Evolutionary conservation across 139 green algal species (phyloP), one percentile per base, ranked within the genome.

Genomic region (Volvox africanus): DNA sequence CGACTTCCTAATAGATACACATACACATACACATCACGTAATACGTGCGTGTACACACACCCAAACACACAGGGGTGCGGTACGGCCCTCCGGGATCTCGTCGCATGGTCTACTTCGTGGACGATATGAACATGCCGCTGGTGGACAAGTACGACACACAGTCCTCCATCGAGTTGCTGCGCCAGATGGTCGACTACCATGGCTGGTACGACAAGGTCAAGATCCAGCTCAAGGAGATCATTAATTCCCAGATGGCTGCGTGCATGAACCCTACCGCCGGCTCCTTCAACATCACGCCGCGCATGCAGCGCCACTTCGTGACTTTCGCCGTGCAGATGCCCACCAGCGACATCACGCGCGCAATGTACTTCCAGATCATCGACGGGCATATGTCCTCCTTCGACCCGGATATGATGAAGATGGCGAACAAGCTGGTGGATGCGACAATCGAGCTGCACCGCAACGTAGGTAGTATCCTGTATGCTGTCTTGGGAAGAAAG

Each of bases 191-290:
- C 68, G 96, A 96, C 89, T 99, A 96, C 95, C 96, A 96, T 80
- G 96, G 98, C 93, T 98, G 96, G 96, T 99, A 97, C 82, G 97
- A 99, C 94, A 94, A 96, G 65, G 36, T 77, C 79, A 99, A 99
- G 95, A 96, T 99, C 61, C 97, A 96, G 16, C 97, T 95, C 92
- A 99, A 98, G 96, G 98, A 98, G 94, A 97, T 99, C 92, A 95
- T 96, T 91, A 97, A 97, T 94, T 97, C 96, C 36, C 94, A 97
- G 92, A 96, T 95, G 92, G 94, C 98, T 61, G 96, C 97, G 37
- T 97, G 94, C 93, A 99, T 99, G 97, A 99, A 99, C 94, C 97
- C 97, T 44, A 98, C 97, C 1, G 97, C 97, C 6, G 97, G 97
- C 81, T 97, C 96, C 24, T 99, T 99, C 90, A 89, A 97, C 71